These are phyloP conservation scores for Zygoascus meyerae DNA, from an alignment of 1,139 yeast species.

Conservation along the genomic window DNA sequence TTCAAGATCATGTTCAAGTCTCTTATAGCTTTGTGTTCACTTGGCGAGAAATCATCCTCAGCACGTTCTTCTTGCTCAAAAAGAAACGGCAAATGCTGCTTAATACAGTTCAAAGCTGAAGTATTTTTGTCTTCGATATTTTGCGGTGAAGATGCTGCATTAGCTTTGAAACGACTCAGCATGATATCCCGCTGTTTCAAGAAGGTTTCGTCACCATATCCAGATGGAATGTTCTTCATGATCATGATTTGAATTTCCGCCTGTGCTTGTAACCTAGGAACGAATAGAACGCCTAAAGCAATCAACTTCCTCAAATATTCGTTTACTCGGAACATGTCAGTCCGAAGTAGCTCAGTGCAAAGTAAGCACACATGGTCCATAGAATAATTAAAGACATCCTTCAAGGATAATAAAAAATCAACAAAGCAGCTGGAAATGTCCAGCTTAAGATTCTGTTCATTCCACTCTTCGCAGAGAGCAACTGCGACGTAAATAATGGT, in stretches of 20 bases:
- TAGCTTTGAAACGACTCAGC: conserved; percentile 16
- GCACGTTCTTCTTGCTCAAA: conserved; percentile 1
- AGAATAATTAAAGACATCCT: conserved; percentile 22
- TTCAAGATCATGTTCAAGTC: conserved; percentile 17
- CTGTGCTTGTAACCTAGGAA: conserved; percentile 25
- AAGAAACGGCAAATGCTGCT: conserved; percentile 12
- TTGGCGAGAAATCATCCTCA: conserved; percentile 13
- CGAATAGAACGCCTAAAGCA: conserved; percentile 74
- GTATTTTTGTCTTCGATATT: conserved; percentile 12
- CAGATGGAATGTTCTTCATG: conserved; percentile 48
- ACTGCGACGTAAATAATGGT: conserved; percentile 26
- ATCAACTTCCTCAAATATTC: conserved; percentile 71
- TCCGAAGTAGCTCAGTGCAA: conserved; percentile 50
- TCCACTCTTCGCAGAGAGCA: conserved; percentile 22
- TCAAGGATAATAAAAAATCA: conserved; percentile 27
- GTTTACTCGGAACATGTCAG: conserved; percentile 49
- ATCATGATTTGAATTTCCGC: conserved; percentile 46
- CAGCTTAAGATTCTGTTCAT: conserved; percentile 19
- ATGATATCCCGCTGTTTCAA: conserved; percentile 24
- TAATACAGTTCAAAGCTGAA: conserved; percentile 5
- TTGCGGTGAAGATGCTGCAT: background rate
- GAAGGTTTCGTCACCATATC: conserved; percentile 13
- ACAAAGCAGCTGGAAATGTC: conserved; percentile 28
- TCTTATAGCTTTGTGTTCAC: conserved; percentile 7
- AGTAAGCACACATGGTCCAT: conserved; percentile 44